Base-by-base conservation (phyloP, 1,139 yeast genomes). In the Kurtzmaniella quercitrusa region DNA sequence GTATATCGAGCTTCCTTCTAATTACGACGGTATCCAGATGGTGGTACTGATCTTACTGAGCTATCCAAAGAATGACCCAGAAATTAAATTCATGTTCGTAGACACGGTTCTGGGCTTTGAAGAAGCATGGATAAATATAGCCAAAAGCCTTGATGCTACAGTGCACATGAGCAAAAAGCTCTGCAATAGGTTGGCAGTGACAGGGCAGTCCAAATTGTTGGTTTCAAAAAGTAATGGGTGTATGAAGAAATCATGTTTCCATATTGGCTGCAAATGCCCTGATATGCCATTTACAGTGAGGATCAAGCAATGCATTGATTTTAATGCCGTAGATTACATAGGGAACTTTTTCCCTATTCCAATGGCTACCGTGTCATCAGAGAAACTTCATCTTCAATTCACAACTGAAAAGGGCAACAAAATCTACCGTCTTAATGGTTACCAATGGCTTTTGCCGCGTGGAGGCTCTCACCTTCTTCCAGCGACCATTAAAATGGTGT, bases 81-180 rank as follows among this genome's bases (percentile, higher is more conserved):
- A 69, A 15, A 58, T 80, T 3, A 60, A 55, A 7, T 75, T 78
- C 45, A 61, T 54, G 41, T 71, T 79, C 44, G 51, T 56, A 6
- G 79, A 76, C 45, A 55, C 62, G 6, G 68, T 70, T 0, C 56
- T 73, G 2, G 86, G 87, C 1, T 79, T 78, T 48, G 87, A 81
- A 51, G 81, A 77, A 47, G 73, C 71, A 0, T 76, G 83, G 77
- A 58, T 69, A 1, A 66, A 66, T 9, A 54, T 78, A 1, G 63
- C 68, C 1, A 53, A 59, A 1, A 48, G 58, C 6, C 62, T 72
- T 29, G 51, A 56, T 2, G 68, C 69, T 0, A 56, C 54, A 19
- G 48, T 78, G 2, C 73, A 64, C 44, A 52, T 68, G n/a, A 68
- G 61, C 31, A 41, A 47, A 1, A 60, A 61, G 18, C 50, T 62